Conservation (phyloP, 345 rosid genomes). For the Balakata baccata region DNA sequence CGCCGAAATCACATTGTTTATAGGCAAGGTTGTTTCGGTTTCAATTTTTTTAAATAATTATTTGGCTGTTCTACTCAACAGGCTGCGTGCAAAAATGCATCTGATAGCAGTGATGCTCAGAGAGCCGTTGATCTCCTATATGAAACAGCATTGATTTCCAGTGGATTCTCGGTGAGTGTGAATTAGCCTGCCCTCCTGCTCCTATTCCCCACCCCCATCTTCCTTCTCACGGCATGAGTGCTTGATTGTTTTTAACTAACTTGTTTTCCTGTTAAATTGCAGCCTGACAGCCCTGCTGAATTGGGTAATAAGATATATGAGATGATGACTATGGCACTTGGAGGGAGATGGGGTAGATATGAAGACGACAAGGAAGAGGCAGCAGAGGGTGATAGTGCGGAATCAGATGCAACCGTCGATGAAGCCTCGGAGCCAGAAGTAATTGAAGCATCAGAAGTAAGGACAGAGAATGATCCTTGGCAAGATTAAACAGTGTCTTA, state of each 20-base stretch:
- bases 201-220: neutral
- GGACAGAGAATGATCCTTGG: conserved; percentile 90
- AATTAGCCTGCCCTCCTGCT: neutral
- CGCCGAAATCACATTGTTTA: neutral
- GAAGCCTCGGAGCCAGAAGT: conserved; percentile 53
- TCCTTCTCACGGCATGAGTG: neutral
- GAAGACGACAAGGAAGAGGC: conserved; percentile 41
- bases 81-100: conserved; percentile 96
- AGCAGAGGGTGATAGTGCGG: conserved; percentile 26
- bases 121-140: conserved; percentile 88
- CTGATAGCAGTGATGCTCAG: conserved; percentile 74
- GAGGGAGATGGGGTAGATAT: conserved; percentile 94
- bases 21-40: neutral
- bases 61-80: conserved; percentile 23
- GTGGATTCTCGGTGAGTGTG: conserved; percentile 84
- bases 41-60: neutral
- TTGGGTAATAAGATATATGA: conserved; percentile 93
- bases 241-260: neutral
- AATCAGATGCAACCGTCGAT: conserved; percentile 21
- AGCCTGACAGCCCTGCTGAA: conserved; percentile 98
- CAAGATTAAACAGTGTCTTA: conserved; percentile 32
- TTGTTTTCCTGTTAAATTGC: conserved; percentile 22
- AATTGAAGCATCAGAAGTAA: conserved; percentile 88
- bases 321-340: conserved; percentile 98
- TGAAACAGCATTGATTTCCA: conserved; percentile 88